Evolutionary conservation across 78 protist genomes (phyloP).

Genomic region (Dictyostelium firmibasis): DNA sequence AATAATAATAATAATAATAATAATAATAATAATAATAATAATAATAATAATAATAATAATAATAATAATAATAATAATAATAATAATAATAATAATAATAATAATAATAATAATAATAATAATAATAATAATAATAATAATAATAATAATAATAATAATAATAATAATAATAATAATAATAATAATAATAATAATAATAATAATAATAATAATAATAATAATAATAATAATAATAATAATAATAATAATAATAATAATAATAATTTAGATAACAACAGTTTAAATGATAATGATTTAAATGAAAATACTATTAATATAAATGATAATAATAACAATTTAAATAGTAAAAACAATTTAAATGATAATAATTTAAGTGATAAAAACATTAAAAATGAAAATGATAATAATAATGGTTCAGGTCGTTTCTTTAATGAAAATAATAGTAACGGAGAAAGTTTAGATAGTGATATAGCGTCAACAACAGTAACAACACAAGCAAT

Average conservation of each 20-base stretch:
- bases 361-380: too few relatives aligned
- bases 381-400: too few relatives aligned
- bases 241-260: too few relatives aligned
- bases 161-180: too few relatives aligned
- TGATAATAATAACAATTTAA: background rate
- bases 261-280: background rate
- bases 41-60: too few relatives aligned
- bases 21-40: too few relatives aligned
- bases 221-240: too few relatives aligned
- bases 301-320: background rate
- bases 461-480: too few relatives aligned
- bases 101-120: background rate
- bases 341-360: background rate
- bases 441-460: too few relatives aligned
- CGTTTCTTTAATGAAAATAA: too few relatives aligned
- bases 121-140: background rate
- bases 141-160: background rate
- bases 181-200: background rate
- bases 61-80: background rate
- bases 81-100: background rate
- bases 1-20: conserved; percentile 5
- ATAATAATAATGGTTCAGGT: too few relatives aligned
- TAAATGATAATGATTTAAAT: background rate
- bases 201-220: background rate
- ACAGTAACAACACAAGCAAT: background rate